Base-by-base conservation (phyloP, 169 alveolate genomes). In the Babesia bovis region DNA sequence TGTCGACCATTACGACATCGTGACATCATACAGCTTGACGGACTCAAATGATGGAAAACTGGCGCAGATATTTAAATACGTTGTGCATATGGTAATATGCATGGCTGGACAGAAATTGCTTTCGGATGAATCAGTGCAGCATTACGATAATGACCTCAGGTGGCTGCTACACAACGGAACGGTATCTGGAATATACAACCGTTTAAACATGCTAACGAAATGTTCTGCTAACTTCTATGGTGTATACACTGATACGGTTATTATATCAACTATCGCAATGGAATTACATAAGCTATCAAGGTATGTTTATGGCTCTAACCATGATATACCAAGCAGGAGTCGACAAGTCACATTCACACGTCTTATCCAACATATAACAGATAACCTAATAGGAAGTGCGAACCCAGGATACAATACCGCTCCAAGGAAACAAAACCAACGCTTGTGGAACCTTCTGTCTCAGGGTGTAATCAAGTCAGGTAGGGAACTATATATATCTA, bases 391-490 rank as follows among this genome's bases (percentile, higher is more conserved):
- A 17, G 58, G 59, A 25, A 7, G 9, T 9, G 26, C 32, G 32
- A 33, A 9, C n/a, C 66, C 32, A 44, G 19, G 3, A 12, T 25
- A n/a, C 15, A 0, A n/a, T 3, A 28, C 21, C 41, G 6, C 25
- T 17, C 30, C 61, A 23, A 41, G 53, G 50, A 12, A 21, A 40
- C 32, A n/a, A 4, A 52, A 23, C 32, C 42, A 23, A 17, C 44
- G n/a, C 0, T 44, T 74, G 33, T 74, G 66, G 75, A 19, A 44
- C 12, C 76, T 74, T 6, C 17, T 74, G 9, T 23, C 28, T 1
- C 30, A 55, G n/a, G 65, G 58, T 10, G 49, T 77, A n/a, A 42
- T 25, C 19, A 49, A 77, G 42, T 77, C 85, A 13, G 85, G 85
- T 68, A 30, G 10, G 61, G 42, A 1, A 9, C 3, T 21, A 19